Base-by-base conservation (phyloP, 257 asterid species). In the Thymus mandschuricus region DNA sequence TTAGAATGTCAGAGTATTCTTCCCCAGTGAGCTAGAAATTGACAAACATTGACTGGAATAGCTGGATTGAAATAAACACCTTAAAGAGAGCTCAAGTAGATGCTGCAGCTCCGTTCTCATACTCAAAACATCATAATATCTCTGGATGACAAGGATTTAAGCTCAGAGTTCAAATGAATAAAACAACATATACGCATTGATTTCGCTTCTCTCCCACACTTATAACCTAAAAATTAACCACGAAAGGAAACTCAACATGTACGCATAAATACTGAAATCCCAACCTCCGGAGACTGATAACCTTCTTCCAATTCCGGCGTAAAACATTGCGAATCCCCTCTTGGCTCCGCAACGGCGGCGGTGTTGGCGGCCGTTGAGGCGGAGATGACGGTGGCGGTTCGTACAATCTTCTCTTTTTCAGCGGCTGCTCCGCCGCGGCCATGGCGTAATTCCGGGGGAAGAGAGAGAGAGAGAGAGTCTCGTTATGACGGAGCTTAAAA, bases 281-380 rank as follows among this genome's bases (percentile, higher is more conserved):
- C 65, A 48, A 92, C 98, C 98, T 83, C 90, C 80, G n/a, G 97
- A 75, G 90, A 86, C 69, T 55, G 89, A 75, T 87, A 92, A 10
- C 94, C 92, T 75, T 89, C 88, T 75, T 88, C 94, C 54, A 90
- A 74, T 60, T 88, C 91, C 64, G 80, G 80, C 69, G 35, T 43
- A 75, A 69, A 66, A 87, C 89, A 71, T 71, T 81, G n/a, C 96
- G 88, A 80, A 92, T 87, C 80, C 89, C 98, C 80, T 92, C 98
- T 54, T 85, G 95, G 81, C 75, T 86, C 78, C 86, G 81, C 76
- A 83, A 55, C 64, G 83, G 88, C 44, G 87, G 88, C 56, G 87
- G 92, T 10, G 91, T 73, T 11, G 83, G 72, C 10, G 89, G 87
- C 35, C 75, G 78, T 13, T 81, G 86, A 29, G 83, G 88, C 33